phyloP scores from a whole-genome alignment of 345 rosid species.

The Syzygium oleosum region DNA sequence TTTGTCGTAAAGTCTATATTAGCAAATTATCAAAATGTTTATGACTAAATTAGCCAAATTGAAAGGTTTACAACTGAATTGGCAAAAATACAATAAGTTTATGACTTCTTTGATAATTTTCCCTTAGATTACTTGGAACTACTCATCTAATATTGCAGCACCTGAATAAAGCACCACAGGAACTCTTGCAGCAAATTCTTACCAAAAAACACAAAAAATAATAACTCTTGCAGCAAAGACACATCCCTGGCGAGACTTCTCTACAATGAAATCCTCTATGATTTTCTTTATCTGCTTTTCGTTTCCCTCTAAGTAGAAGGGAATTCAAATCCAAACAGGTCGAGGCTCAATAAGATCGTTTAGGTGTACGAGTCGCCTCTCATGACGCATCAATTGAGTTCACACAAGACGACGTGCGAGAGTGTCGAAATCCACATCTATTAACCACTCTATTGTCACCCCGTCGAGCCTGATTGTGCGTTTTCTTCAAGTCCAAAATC shows the following conservation, averaged over 20 bases:
- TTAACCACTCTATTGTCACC: background rate
- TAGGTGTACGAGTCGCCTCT: background rate
- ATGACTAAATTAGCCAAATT: no score
- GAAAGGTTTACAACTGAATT: no score
- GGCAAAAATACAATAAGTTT: no score
- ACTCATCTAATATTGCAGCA: background rate
- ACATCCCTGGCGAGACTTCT: background rate
- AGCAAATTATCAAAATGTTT: no score
- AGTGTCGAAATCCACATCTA: background rate
- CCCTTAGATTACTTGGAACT: no score
- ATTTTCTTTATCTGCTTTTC: background rate
- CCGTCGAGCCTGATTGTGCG: background rate
- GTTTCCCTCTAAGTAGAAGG: background rate
- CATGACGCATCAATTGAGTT: background rate
- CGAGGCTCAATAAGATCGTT: background rate
- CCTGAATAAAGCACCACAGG: background rate
- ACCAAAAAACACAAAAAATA: no score
- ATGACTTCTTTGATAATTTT: no score
- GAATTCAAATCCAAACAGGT: background rate
- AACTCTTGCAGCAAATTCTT: background rate
- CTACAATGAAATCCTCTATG: background rate
- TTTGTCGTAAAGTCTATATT: no score
- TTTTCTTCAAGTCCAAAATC: background rate
- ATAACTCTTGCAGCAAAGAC: background rate
- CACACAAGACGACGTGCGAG: background rate